Evolutionary conservation across 805 yeast genomes (phyloP).

Genomic region (Candida verbasci): DNA sequence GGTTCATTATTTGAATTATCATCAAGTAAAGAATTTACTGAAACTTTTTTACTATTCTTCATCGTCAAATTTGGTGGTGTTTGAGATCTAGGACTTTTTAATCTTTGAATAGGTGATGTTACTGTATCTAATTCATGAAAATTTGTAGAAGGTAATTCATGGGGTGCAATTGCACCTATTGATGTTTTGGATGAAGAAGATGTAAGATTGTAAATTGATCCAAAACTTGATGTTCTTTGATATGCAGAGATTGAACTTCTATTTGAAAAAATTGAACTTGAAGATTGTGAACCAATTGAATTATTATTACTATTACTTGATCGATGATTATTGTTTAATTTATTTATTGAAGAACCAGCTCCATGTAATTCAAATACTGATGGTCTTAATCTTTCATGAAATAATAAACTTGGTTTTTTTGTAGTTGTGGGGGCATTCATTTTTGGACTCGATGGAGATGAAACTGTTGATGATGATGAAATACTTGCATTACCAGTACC

Average conservation of each 20-base stretch:
- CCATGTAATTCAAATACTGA: slow-evolving; percentile 31
- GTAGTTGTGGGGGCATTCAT: slow-evolving; percentile 2
- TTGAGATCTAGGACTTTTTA: slow-evolving; percentile 1
- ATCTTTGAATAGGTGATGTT: not conserved
- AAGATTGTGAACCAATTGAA: slow-evolving; percentile 24
- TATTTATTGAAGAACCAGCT: slow-evolving; percentile 5
- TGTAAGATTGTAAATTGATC: too few species aligned
- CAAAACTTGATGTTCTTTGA: slow-evolving; percentile 24
- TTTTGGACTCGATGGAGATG: not conserved
- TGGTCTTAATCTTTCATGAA: slow-evolving; percentile 30
- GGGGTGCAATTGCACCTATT: not conserved
- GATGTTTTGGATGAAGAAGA: slow-evolving; percentile 13
- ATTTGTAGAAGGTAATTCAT: not conserved
- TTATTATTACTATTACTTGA: not conserved
- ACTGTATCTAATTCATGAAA: not conserved
- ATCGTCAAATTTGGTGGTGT: slow-evolving; percentile 1
- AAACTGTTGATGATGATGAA: slow-evolving; percentile 1
- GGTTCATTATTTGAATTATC: slow-evolving; percentile 10
- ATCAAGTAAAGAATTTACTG: slow-evolving; percentile 20
- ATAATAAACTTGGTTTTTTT: slow-evolving; percentile 14
- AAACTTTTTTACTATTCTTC: slow-evolving; percentile 14
- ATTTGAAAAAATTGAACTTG: slow-evolving; percentile 32
- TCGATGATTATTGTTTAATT: not conserved
- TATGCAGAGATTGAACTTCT: slow-evolving; percentile 27
- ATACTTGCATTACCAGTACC: too few species aligned